Evolutionary conservation across 148 eudicot genomes (phyloP).

Genomic region (Persicaria tinctoria): DNA sequence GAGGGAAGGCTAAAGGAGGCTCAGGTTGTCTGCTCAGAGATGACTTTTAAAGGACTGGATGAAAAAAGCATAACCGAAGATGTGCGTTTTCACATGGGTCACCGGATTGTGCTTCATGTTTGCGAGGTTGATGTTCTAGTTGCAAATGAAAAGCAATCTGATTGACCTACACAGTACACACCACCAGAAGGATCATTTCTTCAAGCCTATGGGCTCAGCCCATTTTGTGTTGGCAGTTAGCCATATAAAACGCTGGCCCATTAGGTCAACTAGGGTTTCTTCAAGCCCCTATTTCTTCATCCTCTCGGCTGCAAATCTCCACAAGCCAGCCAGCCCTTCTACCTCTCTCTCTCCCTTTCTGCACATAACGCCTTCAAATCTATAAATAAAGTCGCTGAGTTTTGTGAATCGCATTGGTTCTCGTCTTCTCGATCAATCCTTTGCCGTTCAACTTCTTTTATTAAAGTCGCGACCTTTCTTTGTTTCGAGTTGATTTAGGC

Average conservation of each 20-base stretch:
- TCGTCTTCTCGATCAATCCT: too few species aligned
- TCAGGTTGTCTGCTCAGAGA: conserved; percentile 44
- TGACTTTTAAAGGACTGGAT: conserved; percentile 55
- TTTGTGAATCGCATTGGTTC: too few species aligned
- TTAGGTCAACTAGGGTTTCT: background rate
- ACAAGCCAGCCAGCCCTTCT: background rate
- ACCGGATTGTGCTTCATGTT: conserved; percentile 30
- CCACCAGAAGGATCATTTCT: too few species aligned
- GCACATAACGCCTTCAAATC: too few species aligned
- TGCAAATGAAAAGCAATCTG: too few species aligned
- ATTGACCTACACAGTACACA: too few species aligned
- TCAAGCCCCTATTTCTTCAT: background rate
- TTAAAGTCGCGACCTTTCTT: too few species aligned
- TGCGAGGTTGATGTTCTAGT: too few species aligned
- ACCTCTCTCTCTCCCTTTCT: background rate
- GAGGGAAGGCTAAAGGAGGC: conserved; percentile 55
- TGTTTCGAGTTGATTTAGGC: too few species aligned
- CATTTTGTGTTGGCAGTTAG: background rate
- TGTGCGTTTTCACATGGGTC: conserved; percentile 68
- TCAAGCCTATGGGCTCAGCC: too few species aligned
- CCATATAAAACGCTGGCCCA: background rate
- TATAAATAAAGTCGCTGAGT: too few species aligned
- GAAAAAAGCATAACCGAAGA: conserved; percentile 22
- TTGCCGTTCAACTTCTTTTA: too few species aligned
- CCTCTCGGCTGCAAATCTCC: background rate